Base-by-base conservation (phyloP, 306 rosid species). In the Glycine tomentella region DNA sequence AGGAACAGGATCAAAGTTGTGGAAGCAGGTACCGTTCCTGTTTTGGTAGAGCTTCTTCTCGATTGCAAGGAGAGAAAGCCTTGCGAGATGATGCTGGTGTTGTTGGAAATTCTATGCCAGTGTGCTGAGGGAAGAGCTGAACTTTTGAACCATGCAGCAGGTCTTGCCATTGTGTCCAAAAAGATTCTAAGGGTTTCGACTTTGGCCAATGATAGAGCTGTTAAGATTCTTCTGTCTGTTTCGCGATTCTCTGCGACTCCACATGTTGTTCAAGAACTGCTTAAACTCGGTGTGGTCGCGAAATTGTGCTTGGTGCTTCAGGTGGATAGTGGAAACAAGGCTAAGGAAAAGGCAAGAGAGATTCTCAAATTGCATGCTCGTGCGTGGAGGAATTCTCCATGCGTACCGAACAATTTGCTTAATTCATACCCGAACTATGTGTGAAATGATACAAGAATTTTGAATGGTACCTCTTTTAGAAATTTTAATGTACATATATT, bases 41-140 rank as follows among this genome's bases (percentile, higher is more conserved):
- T 87, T 5, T 0, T 92, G 68, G 75, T 90, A 6, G 98, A 91
- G 57, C 88, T 89, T 58, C 88, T 95, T 7, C 82, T 95, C 0
- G 89, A 91, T 17, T 49, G 83, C 10, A 75, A 83, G 0, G 97
- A 91, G 0, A 81, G 87, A 46, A 89, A 94, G 71, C 78, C 79
- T 0, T 84, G 86, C 11, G 99, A 95, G 66, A 90, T 93, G 98
- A 68, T 83, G 80, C 50, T 95, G 40, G 79, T 86, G 58, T 61
- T 79, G 58, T 65, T 91, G 82, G 98, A 92, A 71, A 17, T 68
- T 13, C 46, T 87, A 0, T 92, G 98, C 66, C 90, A 89, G 53
- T 89, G 92, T 20, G 97, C 98, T 0, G 97, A 95, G 53, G 98
- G 97, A 4, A 78, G 98, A 2, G 97, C 97, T 5, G 89, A 88